phyloP scores from a whole-genome alignment of 192 early-diverging fungal species.

The Podochytrium sp. region DNA sequence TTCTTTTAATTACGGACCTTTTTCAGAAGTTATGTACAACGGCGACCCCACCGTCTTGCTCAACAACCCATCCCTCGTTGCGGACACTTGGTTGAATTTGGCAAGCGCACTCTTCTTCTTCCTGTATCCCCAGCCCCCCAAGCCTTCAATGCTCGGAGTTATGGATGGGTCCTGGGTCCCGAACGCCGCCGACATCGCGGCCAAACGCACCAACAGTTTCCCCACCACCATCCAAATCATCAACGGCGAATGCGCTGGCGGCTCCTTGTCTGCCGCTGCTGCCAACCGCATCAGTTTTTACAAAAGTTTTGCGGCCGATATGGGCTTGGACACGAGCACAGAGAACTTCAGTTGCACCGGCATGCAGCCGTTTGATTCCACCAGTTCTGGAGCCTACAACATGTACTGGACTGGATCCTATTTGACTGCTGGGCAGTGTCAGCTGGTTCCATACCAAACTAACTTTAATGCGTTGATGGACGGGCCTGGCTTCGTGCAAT shows the following conservation, averaged over 20 bases:
- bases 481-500: slow-evolving; percentile 16
- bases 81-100: slow-evolving; percentile 28
- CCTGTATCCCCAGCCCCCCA: slow-evolving; percentile 24
- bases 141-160: slow-evolving; percentile 27
- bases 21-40: slow-evolving; percentile 15
- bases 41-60: slow-evolving; percentile 11
- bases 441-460: slow-evolving; percentile 26
- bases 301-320: background rate
- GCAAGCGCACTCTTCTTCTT: slow-evolving; percentile 27
- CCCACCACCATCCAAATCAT: slow-evolving; percentile 31
- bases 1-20: slow-evolving; percentile 20
- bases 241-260: slow-evolving; percentile 24
- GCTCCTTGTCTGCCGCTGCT: background rate
- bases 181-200: slow-evolving; percentile 14
- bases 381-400: background rate
- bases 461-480: slow-evolving; percentile 30
- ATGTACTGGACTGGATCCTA: background rate
- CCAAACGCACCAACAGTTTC: slow-evolving; percentile 12
- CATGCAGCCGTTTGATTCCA: slow-evolving; percentile 3
- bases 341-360: slow-evolving; percentile 14
- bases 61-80: slow-evolving; percentile 9
- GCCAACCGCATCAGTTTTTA: background rate
- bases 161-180: slow-evolving; percentile 21
- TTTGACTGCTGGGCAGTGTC: slow-evolving; percentile 4
- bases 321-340: slow-evolving; percentile 1